Base-by-base conservation (phyloP, 2,329 filamentous ascomycete species). In the Hymenoscyphus occultus region DNA sequence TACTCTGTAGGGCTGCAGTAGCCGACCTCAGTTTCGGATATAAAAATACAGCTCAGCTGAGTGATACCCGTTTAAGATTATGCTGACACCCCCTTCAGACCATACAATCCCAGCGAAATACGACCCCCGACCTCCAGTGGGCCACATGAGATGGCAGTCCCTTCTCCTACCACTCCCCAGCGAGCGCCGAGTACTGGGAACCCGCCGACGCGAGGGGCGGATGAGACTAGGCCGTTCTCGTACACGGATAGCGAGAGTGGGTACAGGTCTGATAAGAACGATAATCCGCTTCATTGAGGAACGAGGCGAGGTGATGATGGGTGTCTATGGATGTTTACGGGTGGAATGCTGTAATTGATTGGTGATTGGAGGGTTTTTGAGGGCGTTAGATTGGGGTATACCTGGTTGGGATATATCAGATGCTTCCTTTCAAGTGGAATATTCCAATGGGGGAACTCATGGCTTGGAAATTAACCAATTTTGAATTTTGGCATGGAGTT, bases 191-290 rank as follows among this genome's bases (percentile, higher is more conserved):
- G 62, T 57, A 60, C 60, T 22, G 62, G 60, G 1, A 58, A 48
- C 13, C 59, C 54, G 28, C 59, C 63, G 14, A 59, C 45, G 12
- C n/a, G 51, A 35, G 16, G 6, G 48, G 51, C 13, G 42, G 42
- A 61, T 16, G 45, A 60, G 7, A 61, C 16, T 19, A 59, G 68
- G 45, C 66, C 66, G 4, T 70, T 70, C 39, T 67, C 65, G 3
- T 69, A 67, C 40, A 64, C 64, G 35, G 63, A 64, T 19, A 69
- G 67, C 31, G 67, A 69, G 51, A 67, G 60, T 39, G 62, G 64
- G 14, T 65, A 65, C 59, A 28, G 48, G 19, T 54, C 59, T 19
- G 59, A 60, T 39, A 45, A 60, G 31, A 54, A 54, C 22, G 48
- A 54, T 22, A 28, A 3, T 54, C 13, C 48, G 48, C 48, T 54